These are phyloP conservation scores for Vicia faba DNA, from an alignment of 306 rosid species.

Conservation along the genomic window DNA sequence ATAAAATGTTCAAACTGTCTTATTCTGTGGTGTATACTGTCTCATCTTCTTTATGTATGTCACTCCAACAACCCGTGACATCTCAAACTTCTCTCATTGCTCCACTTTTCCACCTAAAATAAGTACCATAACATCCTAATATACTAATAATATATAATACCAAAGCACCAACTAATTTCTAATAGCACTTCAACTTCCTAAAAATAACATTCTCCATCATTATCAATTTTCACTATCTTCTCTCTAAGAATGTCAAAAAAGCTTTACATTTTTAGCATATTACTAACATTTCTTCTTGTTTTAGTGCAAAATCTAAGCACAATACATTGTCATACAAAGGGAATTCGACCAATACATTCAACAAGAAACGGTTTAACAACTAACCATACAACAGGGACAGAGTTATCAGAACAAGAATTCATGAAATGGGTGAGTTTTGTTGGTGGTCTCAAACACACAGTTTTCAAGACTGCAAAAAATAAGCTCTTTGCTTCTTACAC, in stretches of 20 bases:
- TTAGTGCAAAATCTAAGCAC: slow-evolving; percentile 38
- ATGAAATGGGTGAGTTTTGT: slow-evolving; percentile 86
- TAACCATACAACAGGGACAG: slow-evolving; percentile 54
- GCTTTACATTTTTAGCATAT: slow-evolving; percentile 32
- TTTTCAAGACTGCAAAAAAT: slow-evolving; percentile 70
- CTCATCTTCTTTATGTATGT: slow-evolving; percentile 40
- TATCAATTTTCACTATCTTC: slow-evolving; percentile 26
- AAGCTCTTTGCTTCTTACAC: slow-evolving; percentile 84
- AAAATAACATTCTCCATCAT: background rate
- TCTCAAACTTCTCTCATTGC: slow-evolving; percentile 36
- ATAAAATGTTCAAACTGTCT: slow-evolving; percentile 44
- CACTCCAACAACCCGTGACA: slow-evolving; percentile 79
- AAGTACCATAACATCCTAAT: background rate
- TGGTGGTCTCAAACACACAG: slow-evolving; percentile 73
- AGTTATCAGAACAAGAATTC: slow-evolving; percentile 75
- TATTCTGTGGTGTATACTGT: slow-evolving; percentile 53
- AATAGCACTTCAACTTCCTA: slow-evolving; percentile 26
- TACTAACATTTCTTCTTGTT: slow-evolving; percentile 52
- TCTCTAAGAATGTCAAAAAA: slow-evolving; percentile 52
- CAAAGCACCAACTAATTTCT: slow-evolving; percentile 18
- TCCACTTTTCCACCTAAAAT: slow-evolving; percentile 54
- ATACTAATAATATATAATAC: background rate
- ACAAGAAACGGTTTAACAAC: slow-evolving; percentile 27
- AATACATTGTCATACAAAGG: slow-evolving; percentile 63
- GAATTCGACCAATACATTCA: slow-evolving; percentile 46